Evolutionary conservation across 148 eudicot species (phyloP).

Genomic region (Silene uniflora): DNA sequence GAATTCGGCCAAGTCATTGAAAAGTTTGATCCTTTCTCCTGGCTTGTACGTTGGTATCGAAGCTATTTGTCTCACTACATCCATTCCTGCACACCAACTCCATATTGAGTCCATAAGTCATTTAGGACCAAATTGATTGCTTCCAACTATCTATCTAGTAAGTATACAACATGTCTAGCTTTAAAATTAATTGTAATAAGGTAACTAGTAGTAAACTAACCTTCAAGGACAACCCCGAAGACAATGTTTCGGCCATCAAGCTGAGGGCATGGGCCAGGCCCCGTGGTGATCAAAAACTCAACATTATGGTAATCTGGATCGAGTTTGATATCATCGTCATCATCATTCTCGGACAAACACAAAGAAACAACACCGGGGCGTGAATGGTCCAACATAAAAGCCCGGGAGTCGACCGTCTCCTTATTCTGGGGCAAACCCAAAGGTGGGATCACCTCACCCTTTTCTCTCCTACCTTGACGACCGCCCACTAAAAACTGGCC

Average conservation of each 20-base stretch:
- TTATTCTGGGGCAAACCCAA: constrained; percentile 44
- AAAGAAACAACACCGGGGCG: constrained; percentile 66
- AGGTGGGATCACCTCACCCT: constrained; percentile 68
- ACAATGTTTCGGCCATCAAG: constrained; percentile 83
- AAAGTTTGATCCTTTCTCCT: constrained; percentile 60
- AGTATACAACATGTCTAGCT: no score
- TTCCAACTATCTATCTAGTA: no score
- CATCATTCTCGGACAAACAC: constrained; percentile 86
- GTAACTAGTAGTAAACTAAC: no score
- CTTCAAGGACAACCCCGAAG: constrained; percentile 91
- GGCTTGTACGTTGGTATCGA: constrained; percentile 79
- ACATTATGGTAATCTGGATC: constrained; percentile 72
- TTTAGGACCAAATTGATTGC: no score
- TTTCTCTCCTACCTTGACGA: constrained; percentile 65
- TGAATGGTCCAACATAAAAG: constrained; percentile 71
- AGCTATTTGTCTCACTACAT: constrained; percentile 69
- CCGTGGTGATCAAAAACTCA: constrained; percentile 94
- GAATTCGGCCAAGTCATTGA: constrained; percentile 82
- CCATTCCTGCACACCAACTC: constrained; percentile 53
- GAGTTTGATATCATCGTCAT: constrained; percentile 77
- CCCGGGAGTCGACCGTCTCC: constrained; percentile 60
- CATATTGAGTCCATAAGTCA: no score
- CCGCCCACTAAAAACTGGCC: constrained; percentile 79
- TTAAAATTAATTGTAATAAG: no score
- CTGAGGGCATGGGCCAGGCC: constrained; percentile 90